These are phyloP conservation scores for Emydomyces testavorans DNA, from an alignment of 2,329 filamentous ascomycete species.

Conservation along the genomic window DNA sequence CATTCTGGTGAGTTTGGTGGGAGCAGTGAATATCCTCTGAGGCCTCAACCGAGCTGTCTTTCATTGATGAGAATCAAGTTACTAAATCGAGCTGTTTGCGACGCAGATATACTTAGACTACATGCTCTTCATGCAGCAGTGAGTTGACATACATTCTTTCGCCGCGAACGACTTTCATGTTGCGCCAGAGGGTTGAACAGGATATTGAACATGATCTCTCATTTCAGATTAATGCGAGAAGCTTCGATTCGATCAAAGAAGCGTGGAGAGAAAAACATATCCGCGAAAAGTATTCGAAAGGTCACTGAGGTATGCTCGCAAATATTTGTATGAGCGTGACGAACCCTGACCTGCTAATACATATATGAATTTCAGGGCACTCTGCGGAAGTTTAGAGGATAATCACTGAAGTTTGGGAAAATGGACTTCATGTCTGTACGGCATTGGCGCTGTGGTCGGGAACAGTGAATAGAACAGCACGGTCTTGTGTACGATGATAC, in stretches of 20 bases:
- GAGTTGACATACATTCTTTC: conserved; percentile 20
- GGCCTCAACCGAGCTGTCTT: not conserved
- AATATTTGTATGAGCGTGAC: not conserved
- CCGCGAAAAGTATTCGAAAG: conserved; percentile 64
- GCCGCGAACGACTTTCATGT: not conserved
- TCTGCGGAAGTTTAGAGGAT: conserved; percentile 58
- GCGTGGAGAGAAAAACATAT: conserved; percentile 59
- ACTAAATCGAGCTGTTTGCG: not conserved
- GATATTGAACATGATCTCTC: conserved; percentile 5
- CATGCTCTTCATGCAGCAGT: conserved; percentile 64
- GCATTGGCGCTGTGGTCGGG: not conserved
- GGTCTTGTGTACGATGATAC: not conserved
- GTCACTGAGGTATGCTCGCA: conserved; percentile 55
- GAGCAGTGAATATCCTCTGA: not conserved
- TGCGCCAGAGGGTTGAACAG: not conserved
- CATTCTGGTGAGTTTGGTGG: conserved; percentile 51
- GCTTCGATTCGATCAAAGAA: conserved; percentile 65
- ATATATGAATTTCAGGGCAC: conserved; percentile 41
- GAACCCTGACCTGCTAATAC: not conserved
- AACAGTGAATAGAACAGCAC: not conserved
- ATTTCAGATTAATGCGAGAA: conserved; percentile 60
- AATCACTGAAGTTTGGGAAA: conserved; percentile 21
- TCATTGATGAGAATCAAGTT: not conserved
- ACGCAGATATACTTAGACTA: conserved; percentile 72
- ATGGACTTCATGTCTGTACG: not conserved